A percentile compares a stretch with the other conserved stretches of the same genome.
These are phyloP conservation scores for Calocybe gangraenosa DNA, from an alignment of 768 basidiomycete species.

Conservation along the genomic window DNA sequence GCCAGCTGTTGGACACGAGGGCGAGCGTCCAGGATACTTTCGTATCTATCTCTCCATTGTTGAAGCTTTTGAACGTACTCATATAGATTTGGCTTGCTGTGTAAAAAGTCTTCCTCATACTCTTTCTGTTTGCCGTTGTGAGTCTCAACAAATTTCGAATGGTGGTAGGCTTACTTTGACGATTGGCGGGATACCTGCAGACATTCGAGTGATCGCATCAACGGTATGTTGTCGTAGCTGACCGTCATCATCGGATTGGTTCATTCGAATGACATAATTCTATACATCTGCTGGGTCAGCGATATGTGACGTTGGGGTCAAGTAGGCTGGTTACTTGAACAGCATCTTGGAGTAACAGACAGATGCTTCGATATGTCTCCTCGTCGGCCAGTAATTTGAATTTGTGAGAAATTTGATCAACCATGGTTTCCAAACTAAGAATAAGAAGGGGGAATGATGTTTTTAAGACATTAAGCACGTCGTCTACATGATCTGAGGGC, in stretches of 20 bases:
- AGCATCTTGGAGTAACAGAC: constrained; percentile 84
- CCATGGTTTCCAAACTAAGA: constrained; percentile 93
- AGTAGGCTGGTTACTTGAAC: constrained; percentile 53
- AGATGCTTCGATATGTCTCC: constrained; percentile 88
- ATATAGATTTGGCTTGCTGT: constrained; percentile 69
- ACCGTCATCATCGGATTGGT: constrained; percentile 64
- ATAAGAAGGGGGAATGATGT: constrained; percentile 94
- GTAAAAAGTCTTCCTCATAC: constrained; percentile 89
- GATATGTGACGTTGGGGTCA: not conserved
- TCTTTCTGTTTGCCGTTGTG: constrained; percentile 51
- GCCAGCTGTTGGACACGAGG: constrained; percentile 85
- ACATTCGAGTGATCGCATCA: constrained; percentile 55
- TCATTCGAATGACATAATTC: constrained; percentile 70
- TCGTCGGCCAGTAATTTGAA: constrained; percentile 91
- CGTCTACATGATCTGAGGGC: constrained; percentile 89
- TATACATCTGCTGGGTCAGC: constrained; percentile 20
- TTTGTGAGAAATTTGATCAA: constrained; percentile 86
- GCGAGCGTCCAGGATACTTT: constrained; percentile 74
- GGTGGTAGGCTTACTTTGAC: constrained; percentile 45
- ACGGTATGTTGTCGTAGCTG: constrained; percentile 52
- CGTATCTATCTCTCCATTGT: constrained; percentile 89
- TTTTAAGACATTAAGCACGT: constrained; percentile 90
- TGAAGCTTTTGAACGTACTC: constrained; percentile 92
- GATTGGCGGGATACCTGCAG: constrained; percentile 50
- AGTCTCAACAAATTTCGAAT: constrained; percentile 4